These are phyloP conservation scores for Colletotrichum spinosum DNA, from an alignment of 2,329 filamentous ascomycete genomes.

Conservation along the genomic window DNA sequence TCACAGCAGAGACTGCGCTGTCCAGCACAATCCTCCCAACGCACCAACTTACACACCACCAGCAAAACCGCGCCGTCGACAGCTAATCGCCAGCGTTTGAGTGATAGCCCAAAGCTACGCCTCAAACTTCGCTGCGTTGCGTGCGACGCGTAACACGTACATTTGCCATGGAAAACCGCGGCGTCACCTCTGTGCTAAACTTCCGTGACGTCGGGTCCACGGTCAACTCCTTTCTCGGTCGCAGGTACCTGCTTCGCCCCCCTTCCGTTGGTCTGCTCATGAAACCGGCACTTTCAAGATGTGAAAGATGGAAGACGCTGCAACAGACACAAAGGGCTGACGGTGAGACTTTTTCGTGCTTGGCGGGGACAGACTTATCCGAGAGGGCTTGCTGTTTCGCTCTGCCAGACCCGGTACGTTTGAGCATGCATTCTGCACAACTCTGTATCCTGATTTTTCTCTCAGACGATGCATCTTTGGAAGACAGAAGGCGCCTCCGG, in stretches of 20 bases:
- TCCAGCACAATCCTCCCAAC: constrained; percentile 1
- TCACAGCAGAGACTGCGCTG: not conserved
- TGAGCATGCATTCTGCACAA: not conserved
- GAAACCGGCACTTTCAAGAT: constrained; percentile 12
- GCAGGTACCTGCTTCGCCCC: constrained; percentile 57
- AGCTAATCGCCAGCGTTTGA: constrained; percentile 4
- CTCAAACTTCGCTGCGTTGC: not conserved
- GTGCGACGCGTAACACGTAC: not conserved
- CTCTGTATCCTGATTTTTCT: constrained; percentile 5
- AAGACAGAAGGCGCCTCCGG: constrained; percentile 71
- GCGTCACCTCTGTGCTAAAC: constrained; percentile 66
- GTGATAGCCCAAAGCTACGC: not conserved
- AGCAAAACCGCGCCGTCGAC: constrained; percentile 8
- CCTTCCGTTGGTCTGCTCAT: not conserved
- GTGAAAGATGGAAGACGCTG: too few relatives aligned
- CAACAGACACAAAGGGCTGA: constrained; percentile 17
- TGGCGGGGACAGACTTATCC: constrained; percentile 55
- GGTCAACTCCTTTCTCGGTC: constrained; percentile 69
- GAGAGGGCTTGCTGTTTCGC: constrained; percentile 74
- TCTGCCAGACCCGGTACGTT: constrained; percentile 71
- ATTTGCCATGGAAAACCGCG: constrained; percentile 25
- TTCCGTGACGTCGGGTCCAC: constrained; percentile 81
- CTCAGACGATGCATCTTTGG: constrained; percentile 76
- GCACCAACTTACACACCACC: constrained; percentile 1
- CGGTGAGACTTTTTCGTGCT: not conserved